These are phyloP conservation scores for Helicostylum pulchrum DNA, from an alignment of 192 early-diverging fungal genomes.

Conservation along the genomic window DNA sequence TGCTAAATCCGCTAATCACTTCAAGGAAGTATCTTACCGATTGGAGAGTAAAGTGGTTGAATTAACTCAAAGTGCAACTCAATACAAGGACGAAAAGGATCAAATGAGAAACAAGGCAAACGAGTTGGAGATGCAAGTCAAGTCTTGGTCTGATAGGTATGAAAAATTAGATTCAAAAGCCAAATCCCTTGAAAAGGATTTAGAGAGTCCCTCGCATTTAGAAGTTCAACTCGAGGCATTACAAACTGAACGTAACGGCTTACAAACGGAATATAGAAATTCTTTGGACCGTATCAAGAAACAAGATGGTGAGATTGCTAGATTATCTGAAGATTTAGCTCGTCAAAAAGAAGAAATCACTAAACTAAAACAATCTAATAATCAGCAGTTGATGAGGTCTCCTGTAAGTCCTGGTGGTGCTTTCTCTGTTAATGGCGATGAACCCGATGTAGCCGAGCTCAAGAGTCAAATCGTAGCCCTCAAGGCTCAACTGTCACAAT, in stretches of 20 bases:
- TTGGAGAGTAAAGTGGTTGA: constrained; percentile 97
- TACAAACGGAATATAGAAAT: constrained; percentile 59
- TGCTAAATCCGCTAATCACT: constrained; percentile 81
- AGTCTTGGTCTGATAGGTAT: constrained; percentile 70
- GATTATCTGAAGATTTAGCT: constrained; percentile 48
- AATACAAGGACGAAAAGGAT: constrained; percentile 67
- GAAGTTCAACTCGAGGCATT: constrained; percentile 53
- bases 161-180: constrained; percentile 58
- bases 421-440: constrained; percentile 49
- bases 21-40: constrained; percentile 91
- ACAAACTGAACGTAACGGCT: constrained; percentile 54
- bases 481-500: constrained; percentile 66
- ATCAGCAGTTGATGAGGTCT: neutral
- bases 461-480: constrained; percentile 71
- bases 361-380: constrained; percentile 45
- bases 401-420: neutral
- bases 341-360: constrained; percentile 63
- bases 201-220: constrained; percentile 50
- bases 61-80: constrained; percentile 77
- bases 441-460: constrained; percentile 59
- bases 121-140: constrained; percentile 63
- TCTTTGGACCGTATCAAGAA: constrained; percentile 55
- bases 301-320: constrained; percentile 62
- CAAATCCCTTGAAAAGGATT: constrained; percentile 49
- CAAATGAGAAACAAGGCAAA: constrained; percentile 52